These are phyloP conservation scores for Globisporangium okanoganense DNA, from an alignment of 352 stramenopile species.

Conservation along the genomic window DNA sequence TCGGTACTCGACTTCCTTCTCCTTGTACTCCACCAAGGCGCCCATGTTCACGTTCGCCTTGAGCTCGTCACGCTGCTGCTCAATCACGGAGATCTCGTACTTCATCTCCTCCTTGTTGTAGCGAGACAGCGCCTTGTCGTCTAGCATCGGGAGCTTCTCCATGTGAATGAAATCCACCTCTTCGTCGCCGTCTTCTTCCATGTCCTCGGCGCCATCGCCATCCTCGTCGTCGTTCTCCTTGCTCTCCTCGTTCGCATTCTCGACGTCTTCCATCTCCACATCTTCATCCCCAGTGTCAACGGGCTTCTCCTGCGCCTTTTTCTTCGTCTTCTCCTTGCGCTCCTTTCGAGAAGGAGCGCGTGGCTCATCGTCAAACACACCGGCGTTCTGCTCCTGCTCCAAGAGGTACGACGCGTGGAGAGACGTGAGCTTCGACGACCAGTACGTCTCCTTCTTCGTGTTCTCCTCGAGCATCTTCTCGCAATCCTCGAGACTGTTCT, in stretches of 20 bases:
- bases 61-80: conserved; percentile 90
- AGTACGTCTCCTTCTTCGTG: conserved; percentile 87
- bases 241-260: conserved; percentile 21
- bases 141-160: conserved; percentile 71
- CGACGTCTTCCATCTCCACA: conserved; percentile 28
- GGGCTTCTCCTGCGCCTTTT: conserved; percentile 16
- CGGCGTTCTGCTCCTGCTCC: conserved; percentile 75
- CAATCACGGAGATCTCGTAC: conserved; percentile 90
- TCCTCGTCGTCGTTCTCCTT: conserved; percentile 22
- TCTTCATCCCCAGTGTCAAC: conserved; percentile 33
- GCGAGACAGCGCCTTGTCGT: conserved; percentile 71
- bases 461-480: conserved; percentile 92
- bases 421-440: conserved; percentile 68
- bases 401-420: conserved; percentile 53
- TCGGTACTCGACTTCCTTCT: conserved; percentile 96
- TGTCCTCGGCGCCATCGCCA: conserved; percentile 20
- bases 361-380: conserved; percentile 57
- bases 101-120: conserved; percentile 93
- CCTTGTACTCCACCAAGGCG: conserved; percentile 87
- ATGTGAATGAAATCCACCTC: conserved; percentile 27
- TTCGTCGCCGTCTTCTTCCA: conserved; percentile 27
- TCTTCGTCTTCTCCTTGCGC: conserved; percentile 23
- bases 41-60: conserved; percentile 95
- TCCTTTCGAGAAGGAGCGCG: conserved; percentile 34
- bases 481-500: conserved; percentile 91